Conservation (phyloP, 768 basidiomycete genomes). For the Lanmaoa rubissima region DNA sequence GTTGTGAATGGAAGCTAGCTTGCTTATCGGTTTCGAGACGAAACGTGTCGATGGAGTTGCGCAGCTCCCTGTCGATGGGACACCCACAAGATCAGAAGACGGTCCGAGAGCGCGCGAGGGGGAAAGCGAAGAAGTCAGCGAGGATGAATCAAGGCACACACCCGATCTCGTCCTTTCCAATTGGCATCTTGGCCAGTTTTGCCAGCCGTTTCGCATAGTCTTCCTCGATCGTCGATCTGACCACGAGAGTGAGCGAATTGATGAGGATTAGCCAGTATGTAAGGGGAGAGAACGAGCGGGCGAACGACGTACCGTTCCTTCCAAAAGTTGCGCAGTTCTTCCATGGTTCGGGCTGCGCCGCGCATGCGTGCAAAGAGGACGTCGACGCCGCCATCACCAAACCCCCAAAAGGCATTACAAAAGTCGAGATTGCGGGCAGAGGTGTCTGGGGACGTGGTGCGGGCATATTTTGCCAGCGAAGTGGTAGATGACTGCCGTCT, state of each 20-base stretch:
- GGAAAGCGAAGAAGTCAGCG: background rate
- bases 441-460: conserved; percentile 47
- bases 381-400: conserved; percentile 83
- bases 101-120: background rate
- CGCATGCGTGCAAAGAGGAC: conserved; percentile 89
- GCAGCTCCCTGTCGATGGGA: conserved; percentile 60
- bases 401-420: conserved; percentile 97
- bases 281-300: background rate
- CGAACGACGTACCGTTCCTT: conserved; percentile 75
- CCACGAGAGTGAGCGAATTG: conserved; percentile 2
- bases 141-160: conserved; percentile 39
- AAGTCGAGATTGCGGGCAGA: conserved; percentile 68
- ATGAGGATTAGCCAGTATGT: background rate
- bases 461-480: conserved; percentile 69
- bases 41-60: conserved; percentile 76
- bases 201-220: conserved; percentile 87
- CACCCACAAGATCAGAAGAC: conserved; percentile 8
- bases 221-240: conserved; percentile 86
- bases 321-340: conserved; percentile 86
- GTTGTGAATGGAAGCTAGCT: conserved; percentile 64
- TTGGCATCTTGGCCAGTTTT: conserved; percentile 68
- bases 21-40: conserved; percentile 84
- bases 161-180: conserved; percentile 95
- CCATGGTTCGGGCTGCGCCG: conserved; percentile 80
- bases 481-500: conserved; percentile 81